A percentile compares a stretch with the other conserved stretches of the same genome.
phyloP scores from a whole-genome alignment of 345 rosid genomes.

The Sapria himalayana region DNA sequence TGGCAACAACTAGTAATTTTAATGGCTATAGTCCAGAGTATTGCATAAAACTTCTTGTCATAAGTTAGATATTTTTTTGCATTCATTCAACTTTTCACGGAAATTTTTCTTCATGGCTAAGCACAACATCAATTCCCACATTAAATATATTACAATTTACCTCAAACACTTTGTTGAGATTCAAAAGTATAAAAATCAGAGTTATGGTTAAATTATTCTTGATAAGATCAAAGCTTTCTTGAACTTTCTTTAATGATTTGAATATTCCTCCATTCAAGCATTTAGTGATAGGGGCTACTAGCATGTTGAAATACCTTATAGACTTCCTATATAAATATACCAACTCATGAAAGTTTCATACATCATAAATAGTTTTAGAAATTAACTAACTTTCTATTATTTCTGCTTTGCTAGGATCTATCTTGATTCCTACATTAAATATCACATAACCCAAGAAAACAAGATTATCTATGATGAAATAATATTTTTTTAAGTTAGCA shows the following conservation, averaged over 20 bases:
- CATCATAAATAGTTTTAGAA: not conserved
- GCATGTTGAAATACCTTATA: not conserved
- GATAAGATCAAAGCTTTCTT: not conserved
- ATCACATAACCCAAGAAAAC: no score
- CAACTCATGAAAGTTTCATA: not conserved
- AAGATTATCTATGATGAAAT: no score
- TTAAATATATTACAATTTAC: conserved; percentile 1
- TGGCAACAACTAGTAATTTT: not conserved
- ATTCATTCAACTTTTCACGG: not conserved
- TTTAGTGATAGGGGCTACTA: not conserved
- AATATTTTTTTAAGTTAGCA: no score
- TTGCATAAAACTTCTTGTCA: not conserved
- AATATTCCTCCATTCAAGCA: not conserved
- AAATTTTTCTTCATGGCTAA: not conserved
- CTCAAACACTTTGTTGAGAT: not conserved
- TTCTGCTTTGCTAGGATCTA: not conserved
- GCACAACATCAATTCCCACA: not conserved
- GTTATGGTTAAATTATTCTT: not conserved
- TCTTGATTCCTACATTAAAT: no score
- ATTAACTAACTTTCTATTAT: not conserved
- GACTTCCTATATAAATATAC: not conserved
- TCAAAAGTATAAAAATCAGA: not conserved
- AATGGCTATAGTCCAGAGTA: not conserved
- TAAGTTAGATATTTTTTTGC: not conserved
- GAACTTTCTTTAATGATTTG: no score